phyloP scores from a whole-genome alignment of 352 stramenopile species.

The Phytophthora fragariae region DNA sequence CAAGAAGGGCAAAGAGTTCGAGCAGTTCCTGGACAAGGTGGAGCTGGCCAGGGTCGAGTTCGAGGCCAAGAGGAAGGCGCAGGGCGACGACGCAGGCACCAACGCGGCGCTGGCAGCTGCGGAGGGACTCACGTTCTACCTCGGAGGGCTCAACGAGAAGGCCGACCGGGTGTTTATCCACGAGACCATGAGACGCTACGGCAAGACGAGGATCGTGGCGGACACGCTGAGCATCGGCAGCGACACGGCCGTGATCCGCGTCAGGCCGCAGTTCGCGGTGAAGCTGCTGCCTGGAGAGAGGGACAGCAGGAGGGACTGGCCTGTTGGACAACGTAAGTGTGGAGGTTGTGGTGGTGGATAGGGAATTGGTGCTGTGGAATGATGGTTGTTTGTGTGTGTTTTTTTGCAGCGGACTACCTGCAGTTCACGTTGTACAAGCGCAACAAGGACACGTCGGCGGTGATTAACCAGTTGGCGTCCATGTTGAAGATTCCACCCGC shows the following conservation, averaged over 20 bases:
- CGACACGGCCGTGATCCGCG: slow-evolving; percentile 75
- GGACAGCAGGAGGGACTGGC: slow-evolving; percentile 72
- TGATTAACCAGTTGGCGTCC: slow-evolving; percentile 81
- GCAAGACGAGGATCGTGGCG: slow-evolving; percentile 82
- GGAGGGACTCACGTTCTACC: slow-evolving; percentile 74
- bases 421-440: slow-evolving; percentile 98
- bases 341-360: neutral
- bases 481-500: slow-evolving; percentile 71
- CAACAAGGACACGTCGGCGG: slow-evolving; percentile 94
- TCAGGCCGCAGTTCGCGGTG: slow-evolving; percentile 53
- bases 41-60: slow-evolving; percentile 43
- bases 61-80: slow-evolving; percentile 28
- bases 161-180: slow-evolving; percentile 90
- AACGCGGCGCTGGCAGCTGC: slow-evolving; percentile 21
- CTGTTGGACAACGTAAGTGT: slow-evolving; percentile 71
- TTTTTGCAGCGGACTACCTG: slow-evolving; percentile 85
- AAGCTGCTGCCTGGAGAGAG: slow-evolving; percentile 59
- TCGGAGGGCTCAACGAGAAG: slow-evolving; percentile 88
- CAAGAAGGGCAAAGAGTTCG: slow-evolving; percentile 80
- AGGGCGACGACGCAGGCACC: neutral
- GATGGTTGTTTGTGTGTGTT: neutral
- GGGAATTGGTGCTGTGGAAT: neutral
- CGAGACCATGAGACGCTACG: slow-evolving; percentile 87
- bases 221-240: slow-evolving; percentile 90
- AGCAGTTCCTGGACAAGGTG: slow-evolving; percentile 72